Percentiles rank a stretch among this genome's conserved stretches.
These are phyloP conservation scores for Heterobasidion annosum DNA, from an alignment of 1,284 basidiomycete genomes.

Conservation along the genomic window DNA sequence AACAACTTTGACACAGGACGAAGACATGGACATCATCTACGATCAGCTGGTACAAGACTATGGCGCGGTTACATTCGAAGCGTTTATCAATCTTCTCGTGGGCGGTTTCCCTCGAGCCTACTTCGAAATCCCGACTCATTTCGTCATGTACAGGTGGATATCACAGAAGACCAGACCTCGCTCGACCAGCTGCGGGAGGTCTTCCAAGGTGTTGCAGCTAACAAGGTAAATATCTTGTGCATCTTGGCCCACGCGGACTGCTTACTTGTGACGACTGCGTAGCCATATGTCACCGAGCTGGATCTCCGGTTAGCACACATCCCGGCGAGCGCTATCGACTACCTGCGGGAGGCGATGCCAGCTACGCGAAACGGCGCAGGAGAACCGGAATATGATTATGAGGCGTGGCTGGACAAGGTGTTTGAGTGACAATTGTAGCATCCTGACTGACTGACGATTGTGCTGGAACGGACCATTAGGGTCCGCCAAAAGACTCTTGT, in stretches of 20 bases:
- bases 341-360: slow-evolving; percentile 75
- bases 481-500: not conserved
- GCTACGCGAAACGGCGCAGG: slow-evolving; percentile 37
- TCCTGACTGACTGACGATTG: not conserved
- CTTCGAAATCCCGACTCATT: not conserved
- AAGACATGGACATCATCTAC: slow-evolving; percentile 83
- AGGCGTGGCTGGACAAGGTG: slow-evolving; percentile 69
- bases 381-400: slow-evolving; percentile 71
- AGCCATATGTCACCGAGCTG: slow-evolving; percentile 91
- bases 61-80: slow-evolving; percentile 88
- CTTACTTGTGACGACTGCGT: slow-evolving; percentile 8
- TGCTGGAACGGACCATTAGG: no score
- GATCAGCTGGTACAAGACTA: slow-evolving; percentile 79
- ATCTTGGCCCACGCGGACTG: slow-evolving; percentile 6
- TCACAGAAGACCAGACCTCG: slow-evolving; percentile 92
- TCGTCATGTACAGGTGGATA: slow-evolving; percentile 63
- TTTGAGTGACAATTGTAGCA: slow-evolving; percentile 36
- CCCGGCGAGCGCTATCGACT: slow-evolving; percentile 72
- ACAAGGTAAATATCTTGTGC: slow-evolving; percentile 56
- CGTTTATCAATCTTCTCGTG: slow-evolving; percentile 91
- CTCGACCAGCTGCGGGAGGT: slow-evolving; percentile 89
- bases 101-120: slow-evolving; percentile 10
- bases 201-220: slow-evolving; percentile 85
- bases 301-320: slow-evolving; percentile 87
- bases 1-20: slow-evolving; percentile 42